Evolutionary conservation across 1,284 basidiomycete genomes (phyloP).

Genomic region (Fomitopsis schrenkii): DNA sequence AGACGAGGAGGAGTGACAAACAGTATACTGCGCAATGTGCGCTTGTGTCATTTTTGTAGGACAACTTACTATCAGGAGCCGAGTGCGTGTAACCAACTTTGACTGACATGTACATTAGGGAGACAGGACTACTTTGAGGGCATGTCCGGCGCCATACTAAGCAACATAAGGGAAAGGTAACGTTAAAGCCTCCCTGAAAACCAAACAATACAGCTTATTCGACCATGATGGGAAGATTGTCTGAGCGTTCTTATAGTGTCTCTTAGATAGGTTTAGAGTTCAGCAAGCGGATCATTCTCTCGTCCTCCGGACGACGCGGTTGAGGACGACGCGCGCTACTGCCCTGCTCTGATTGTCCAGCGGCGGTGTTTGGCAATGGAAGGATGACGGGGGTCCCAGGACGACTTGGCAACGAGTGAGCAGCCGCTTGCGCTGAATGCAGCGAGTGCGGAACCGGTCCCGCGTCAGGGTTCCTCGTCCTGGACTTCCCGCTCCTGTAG

Average conservation of each 20-base stretch:
- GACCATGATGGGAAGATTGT: background rate
- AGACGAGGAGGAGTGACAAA: constrained; percentile 38
- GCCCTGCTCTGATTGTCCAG: background rate
- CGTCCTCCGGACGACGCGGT: constrained; percentile 52
- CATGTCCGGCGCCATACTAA: background rate
- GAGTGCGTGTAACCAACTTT: background rate
- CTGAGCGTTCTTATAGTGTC: background rate
- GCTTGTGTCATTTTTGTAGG: background rate
- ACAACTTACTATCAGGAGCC: background rate
- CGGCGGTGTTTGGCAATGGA: constrained; percentile 18
- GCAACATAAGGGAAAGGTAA: background rate
- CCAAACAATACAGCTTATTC: background rate
- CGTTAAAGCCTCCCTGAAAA: background rate
- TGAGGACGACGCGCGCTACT: constrained; percentile 27
- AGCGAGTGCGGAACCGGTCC: constrained; percentile 24
- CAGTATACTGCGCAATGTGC: background rate
- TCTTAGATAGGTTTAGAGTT: constrained; percentile 38
- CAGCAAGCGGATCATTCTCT: constrained; percentile 58
- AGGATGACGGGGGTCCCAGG: constrained; percentile 19
- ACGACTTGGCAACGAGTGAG: constrained; percentile 7
- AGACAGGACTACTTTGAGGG: background rate
- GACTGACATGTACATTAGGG: background rate
- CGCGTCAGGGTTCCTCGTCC: constrained; percentile 39
- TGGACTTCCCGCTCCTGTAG: constrained; percentile 57
- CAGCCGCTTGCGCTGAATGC: constrained; percentile 17